Conservation (phyloP, 179 eudicot genomes). For the Silene noctiflora region DNA sequence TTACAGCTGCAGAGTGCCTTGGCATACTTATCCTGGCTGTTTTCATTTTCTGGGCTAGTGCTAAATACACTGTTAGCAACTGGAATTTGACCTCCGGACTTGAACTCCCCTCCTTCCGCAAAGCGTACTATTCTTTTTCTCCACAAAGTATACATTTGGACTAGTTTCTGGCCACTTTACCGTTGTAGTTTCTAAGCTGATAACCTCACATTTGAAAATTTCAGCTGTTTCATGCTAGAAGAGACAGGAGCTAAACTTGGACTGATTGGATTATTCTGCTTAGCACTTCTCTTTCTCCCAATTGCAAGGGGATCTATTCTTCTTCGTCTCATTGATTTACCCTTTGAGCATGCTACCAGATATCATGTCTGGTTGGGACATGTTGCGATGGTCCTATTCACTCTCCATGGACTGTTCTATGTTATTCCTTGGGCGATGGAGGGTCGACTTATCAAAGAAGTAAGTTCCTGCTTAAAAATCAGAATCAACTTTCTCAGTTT, state of each 20-base stretch:
- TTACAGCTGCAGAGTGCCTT: slow-evolving; percentile 68
- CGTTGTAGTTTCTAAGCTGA: slow-evolving; percentile 3
- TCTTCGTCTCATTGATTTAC: slow-evolving; percentile 47
- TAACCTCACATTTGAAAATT: slow-evolving; percentile 14
- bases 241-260: slow-evolving; percentile 56
- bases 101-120: slow-evolving; percentile 27
- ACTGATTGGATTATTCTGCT: slow-evolving; percentile 62
- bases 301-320: slow-evolving; percentile 50
- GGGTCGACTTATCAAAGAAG: slow-evolving; percentile 49
- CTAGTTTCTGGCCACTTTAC: background rate
- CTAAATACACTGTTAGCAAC: slow-evolving; percentile 34
- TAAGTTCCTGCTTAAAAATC: slow-evolving; percentile 32
- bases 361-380: slow-evolving; percentile 64
- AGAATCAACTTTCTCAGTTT: background rate
- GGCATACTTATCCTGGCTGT: slow-evolving; percentile 48
- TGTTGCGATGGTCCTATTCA: slow-evolving; percentile 42
- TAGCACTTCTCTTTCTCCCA: slow-evolving; percentile 49
- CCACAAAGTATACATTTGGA: background rate
- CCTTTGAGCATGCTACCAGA: slow-evolving; percentile 49
- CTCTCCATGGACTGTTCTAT: slow-evolving; percentile 69
- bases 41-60: slow-evolving; percentile 54
- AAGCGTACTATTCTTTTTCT: slow-evolving; percentile 34
- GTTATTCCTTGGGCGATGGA: slow-evolving; percentile 62
- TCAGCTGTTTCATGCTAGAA: slow-evolving; percentile 55
- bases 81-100: slow-evolving; percentile 24